These are phyloP conservation scores for Fusarium vanettenii DNA, from an alignment of 2,329 filamentous ascomycete species.

Conservation along the genomic window DNA sequence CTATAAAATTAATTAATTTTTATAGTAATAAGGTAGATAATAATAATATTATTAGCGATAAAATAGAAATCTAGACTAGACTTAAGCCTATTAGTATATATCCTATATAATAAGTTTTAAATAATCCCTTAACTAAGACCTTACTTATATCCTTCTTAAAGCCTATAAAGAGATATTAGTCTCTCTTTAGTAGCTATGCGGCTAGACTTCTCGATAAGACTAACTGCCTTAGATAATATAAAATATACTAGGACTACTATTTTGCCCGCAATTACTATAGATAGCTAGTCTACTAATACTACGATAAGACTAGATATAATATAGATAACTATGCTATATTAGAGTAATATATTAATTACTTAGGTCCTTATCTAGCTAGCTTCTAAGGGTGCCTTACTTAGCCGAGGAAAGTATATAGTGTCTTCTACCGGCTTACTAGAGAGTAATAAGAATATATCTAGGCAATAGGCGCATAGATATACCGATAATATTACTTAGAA, in stretches of 20 bases:
- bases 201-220: not conserved
- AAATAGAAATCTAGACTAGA: slow-evolving; percentile 7
- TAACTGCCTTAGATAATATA: not conserved
- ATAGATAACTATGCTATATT: not conserved
- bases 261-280: not conserved
- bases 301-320: not conserved
- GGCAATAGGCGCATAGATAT: no score
- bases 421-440: no score
- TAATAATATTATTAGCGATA: not conserved
- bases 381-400: no score
- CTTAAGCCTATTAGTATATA: slow-evolving; percentile 3
- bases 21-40: slow-evolving; percentile 4
- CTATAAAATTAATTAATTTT: slow-evolving; percentile 3
- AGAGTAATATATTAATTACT: not conserved
- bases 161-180: slow-evolving; percentile 23
- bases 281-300: not conserved
- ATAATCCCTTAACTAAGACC: slow-evolving; percentile 19
- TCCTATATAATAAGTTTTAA: not conserved
- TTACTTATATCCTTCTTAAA: slow-evolving; percentile 25
- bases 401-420: no score
- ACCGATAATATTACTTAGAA: no score
- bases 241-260: not conserved
- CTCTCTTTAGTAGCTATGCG: not conserved
- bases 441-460: no score
- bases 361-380: not conserved